These are phyloP conservation scores for Amanita inopinata DNA, from an alignment of 768 basidiomycete genomes.

Conservation along the genomic window DNA sequence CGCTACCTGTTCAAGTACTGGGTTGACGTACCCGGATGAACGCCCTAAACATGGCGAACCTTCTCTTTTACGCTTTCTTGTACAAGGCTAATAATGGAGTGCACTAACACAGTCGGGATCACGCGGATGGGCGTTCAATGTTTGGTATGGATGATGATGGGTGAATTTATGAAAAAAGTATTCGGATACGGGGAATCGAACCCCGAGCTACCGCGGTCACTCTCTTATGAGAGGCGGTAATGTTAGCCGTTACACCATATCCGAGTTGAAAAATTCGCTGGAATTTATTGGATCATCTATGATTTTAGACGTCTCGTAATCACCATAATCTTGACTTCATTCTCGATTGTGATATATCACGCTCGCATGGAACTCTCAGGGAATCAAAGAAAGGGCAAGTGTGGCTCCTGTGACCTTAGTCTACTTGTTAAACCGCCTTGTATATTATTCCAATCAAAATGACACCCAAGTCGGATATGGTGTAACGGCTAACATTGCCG, in stretches of 20 bases:
- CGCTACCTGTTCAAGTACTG: not conserved
- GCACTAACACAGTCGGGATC: no score
- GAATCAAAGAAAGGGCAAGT: no score
- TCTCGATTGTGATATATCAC: no score
- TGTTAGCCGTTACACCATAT: slow-evolving; percentile 64
- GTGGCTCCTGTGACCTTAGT: no score
- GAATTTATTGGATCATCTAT: no score
- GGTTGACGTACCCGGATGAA: not conserved
- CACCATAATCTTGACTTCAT: no score
- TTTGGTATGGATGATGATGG: no score
- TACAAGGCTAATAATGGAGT: no score
- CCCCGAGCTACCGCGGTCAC: slow-evolving; percentile 28
- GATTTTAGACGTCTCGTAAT: no score
- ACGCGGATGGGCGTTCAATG: not conserved
- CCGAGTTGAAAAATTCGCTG: no score
- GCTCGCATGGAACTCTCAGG: no score
- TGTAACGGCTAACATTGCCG: slow-evolving; percentile 63
- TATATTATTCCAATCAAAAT: not conserved
- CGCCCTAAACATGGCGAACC: slow-evolving; percentile 5
- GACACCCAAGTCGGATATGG: slow-evolving; percentile 33
- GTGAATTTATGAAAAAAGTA: no score
- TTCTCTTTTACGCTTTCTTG: not conserved
- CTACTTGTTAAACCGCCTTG: not conserved
- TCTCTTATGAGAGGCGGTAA: slow-evolving; percentile 50
- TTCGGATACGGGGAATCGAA: slow-evolving; percentile 29